These are phyloP conservation scores for Diplodia intermedia DNA, from an alignment of 2,329 filamentous ascomycete genomes.

Conservation along the genomic window DNA sequence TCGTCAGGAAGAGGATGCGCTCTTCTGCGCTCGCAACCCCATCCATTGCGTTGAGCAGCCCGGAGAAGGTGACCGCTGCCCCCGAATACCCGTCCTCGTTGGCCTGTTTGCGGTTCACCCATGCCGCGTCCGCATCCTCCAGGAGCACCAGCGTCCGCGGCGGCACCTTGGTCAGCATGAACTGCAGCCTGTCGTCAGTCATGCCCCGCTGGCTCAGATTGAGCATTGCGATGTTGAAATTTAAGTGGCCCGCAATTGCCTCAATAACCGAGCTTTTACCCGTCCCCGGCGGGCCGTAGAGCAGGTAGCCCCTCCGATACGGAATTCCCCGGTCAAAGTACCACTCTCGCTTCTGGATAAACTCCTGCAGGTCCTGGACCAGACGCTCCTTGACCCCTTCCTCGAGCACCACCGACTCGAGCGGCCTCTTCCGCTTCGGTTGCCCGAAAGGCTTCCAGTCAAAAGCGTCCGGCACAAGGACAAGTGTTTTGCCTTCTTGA, in stretches of 20 bases:
- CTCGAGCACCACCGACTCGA: conserved; percentile 87
- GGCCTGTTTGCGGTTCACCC: conserved; percentile 77
- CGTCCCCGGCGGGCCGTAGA: conserved; percentile 88
- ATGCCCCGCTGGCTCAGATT: conserved; percentile 89
- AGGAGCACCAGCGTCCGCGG: conserved; percentile 81
- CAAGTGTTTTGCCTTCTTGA: conserved; percentile 89
- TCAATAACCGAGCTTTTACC: conserved; percentile 98
- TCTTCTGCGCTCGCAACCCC: conserved; percentile 95
- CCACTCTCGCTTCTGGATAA: conserved; percentile 80
- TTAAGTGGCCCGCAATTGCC: conserved; percentile 87
- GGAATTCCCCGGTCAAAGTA: conserved; percentile 95
- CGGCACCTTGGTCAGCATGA: conserved; percentile 84
- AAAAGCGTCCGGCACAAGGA: conserved; percentile 79
- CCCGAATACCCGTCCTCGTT: conserved; percentile 85
- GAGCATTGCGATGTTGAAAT: conserved; percentile 91
- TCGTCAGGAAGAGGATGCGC: conserved; percentile 90
- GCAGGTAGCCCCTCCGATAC: conserved; percentile 85
- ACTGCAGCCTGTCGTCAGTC: conserved; percentile 87
- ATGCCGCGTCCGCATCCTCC: conserved; percentile 91
- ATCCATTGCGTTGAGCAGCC: conserved; percentile 74
- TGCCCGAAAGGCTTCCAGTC: conserved; percentile 87
- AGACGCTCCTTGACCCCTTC: conserved; percentile 82
- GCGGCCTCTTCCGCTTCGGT: conserved; percentile 82
- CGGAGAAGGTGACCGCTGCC: conserved; percentile 91
- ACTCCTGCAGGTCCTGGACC: conserved; percentile 81